Percentiles rank a stretch among this genome's conserved stretches.
Evolutionary conservation across 208 protist species (phyloP).

Genomic region (Trypanosoma grayi): DNA sequence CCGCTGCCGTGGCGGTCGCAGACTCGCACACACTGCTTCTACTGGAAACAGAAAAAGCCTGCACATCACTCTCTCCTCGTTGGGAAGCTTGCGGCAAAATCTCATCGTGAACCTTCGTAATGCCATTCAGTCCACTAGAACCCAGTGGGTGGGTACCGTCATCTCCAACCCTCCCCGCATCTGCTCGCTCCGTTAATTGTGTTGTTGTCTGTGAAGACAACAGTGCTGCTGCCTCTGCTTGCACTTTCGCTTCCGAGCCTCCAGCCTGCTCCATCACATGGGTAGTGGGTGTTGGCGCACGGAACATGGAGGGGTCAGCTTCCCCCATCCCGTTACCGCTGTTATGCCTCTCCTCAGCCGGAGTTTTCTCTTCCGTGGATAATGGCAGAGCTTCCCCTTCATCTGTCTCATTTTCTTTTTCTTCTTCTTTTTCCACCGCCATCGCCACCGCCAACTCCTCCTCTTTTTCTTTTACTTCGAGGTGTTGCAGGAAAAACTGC

Average conservation of each 20-base stretch:
- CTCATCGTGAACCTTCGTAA: not conserved
- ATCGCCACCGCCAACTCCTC: not conserved
- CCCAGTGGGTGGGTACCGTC: not conserved
- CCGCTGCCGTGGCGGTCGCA: not conserved
- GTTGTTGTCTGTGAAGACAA: too few species aligned
- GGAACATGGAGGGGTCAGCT: too few species aligned
- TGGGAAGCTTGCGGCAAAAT: not conserved
- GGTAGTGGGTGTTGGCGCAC: too few species aligned
- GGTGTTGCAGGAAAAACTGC: conserved; percentile 4
- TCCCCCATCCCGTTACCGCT: not conserved
- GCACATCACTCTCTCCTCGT: not conserved
- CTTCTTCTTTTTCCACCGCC: conserved; percentile 8
- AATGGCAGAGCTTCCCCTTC: not conserved
- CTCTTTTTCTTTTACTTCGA: conserved; percentile 10
- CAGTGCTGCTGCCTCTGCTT: too few species aligned
- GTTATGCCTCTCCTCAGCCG: not conserved
- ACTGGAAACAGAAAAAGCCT: not conserved
- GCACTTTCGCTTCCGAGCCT: too few species aligned
- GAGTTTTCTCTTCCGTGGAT: too few species aligned
- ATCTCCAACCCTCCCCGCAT: not conserved
- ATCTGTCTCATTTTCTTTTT: conserved; percentile 4
- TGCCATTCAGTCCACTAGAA: not conserved
- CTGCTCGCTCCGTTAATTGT: too few species aligned
- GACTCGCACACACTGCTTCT: not conserved
- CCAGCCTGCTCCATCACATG: too few species aligned